A percentile compares a stretch with the other conserved stretches of the same genome.
Conservation (phyloP, 1,284 basidiomycete genomes). For the Uromyces viciae-fabae region DNA sequence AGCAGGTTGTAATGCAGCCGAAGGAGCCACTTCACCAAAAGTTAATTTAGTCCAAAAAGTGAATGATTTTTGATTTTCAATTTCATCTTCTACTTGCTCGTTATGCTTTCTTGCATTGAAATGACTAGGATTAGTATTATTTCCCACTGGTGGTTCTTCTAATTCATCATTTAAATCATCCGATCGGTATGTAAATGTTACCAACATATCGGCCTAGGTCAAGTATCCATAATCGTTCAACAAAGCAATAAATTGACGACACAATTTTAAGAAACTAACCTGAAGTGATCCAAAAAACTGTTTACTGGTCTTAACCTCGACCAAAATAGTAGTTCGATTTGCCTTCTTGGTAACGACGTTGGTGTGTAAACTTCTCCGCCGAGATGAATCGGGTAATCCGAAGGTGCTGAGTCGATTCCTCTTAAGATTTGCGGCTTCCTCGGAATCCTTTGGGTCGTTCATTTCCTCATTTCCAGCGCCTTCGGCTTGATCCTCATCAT, state of each 20-base stretch:
- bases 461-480: conserved; percentile 70
- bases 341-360: conserved; percentile 72
- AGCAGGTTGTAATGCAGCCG: not conserved
- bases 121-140: conserved; percentile 46
- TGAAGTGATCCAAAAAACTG: conserved; percentile 70
- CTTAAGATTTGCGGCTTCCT: conserved; percentile 59
- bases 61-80: conserved; percentile 72
- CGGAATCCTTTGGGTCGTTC: conserved; percentile 55
- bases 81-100: conserved; percentile 53
- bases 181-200: conserved; percentile 83
- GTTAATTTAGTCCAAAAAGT: conserved; percentile 77
- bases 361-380: conserved; percentile 24
- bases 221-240: not conserved
- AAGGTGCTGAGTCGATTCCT: conserved; percentile 62
- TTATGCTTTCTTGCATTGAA: conserved; percentile 51
- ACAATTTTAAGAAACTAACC: conserved; percentile 60
- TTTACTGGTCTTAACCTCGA: conserved; percentile 73
- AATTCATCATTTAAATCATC: conserved; percentile 62
- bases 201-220: conserved; percentile 78
- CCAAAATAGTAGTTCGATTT: conserved; percentile 77
- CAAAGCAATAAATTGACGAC: conserved; percentile 39
- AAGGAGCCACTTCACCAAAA: conserved; percentile 63
- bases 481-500: conserved; percentile 59
- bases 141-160: conserved; percentile 51
- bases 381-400: conserved; percentile 28